These are phyloP conservation scores for Trichoderma sp. DNA, from an alignment of 2,329 filamentous ascomycete species.

Conservation along the genomic window DNA sequence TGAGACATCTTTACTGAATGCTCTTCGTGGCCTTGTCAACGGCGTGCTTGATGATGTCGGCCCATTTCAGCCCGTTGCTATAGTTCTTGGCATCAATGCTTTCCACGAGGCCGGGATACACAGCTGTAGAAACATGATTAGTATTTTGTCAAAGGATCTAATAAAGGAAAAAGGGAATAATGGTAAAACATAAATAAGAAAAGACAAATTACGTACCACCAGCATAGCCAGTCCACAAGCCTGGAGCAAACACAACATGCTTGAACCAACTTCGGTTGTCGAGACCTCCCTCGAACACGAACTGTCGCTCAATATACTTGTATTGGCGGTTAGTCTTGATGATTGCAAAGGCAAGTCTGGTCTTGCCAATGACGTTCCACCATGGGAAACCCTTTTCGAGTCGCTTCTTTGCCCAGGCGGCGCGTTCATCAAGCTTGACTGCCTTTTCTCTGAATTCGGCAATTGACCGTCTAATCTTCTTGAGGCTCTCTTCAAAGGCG, in stretches of 20 bases:
- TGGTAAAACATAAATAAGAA: background rate
- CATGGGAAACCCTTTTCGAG: slow-evolving; percentile 62
- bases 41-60: slow-evolving; percentile 54
- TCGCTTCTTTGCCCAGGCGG: slow-evolving; percentile 43
- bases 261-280: slow-evolving; percentile 88
- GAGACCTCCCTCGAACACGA: slow-evolving; percentile 72
- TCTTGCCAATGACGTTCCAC: slow-evolving; percentile 72
- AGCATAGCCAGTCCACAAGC: slow-evolving; percentile 86
- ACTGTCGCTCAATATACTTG: slow-evolving; percentile 78
- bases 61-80: slow-evolving; percentile 57
- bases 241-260: slow-evolving; percentile 89
- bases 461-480: slow-evolving; percentile 39
- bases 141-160: background rate
- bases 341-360: slow-evolving; percentile 63
- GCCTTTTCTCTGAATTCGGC: slow-evolving; percentile 41
- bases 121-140: slow-evolving; percentile 39
- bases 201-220: slow-evolving; percentile 54
- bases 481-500: slow-evolving; percentile 41
- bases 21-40: slow-evolving; percentile 47
- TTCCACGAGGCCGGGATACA: slow-evolving; percentile 62
- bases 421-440: slow-evolving; percentile 45
- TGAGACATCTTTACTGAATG: slow-evolving; percentile 26
- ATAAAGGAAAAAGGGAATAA: background rate
- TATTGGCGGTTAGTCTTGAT: slow-evolving; percentile 73
- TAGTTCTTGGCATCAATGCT: slow-evolving; percentile 61